These are phyloP conservation scores for Plantago coronopus DNA, from an alignment of 305 asterid genomes.

Conservation along the genomic window DNA sequence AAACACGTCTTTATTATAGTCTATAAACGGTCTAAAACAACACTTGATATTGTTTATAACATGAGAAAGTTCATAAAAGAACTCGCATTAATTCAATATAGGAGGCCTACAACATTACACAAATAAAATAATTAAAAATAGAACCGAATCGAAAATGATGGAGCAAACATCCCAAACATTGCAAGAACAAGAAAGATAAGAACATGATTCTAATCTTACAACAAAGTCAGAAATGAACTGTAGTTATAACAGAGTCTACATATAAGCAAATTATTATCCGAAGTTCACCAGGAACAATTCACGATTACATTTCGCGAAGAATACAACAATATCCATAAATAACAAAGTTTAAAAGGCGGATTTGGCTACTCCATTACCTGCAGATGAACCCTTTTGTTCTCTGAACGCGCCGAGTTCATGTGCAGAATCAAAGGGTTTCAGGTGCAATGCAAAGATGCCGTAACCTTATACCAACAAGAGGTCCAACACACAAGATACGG, in stretches of 20 bases:
- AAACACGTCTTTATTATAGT: too few species aligned
- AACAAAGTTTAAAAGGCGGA: background rate
- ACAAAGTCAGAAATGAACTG: too few species aligned
- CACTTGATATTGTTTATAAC: too few species aligned
- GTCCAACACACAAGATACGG: background rate
- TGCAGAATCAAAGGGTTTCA: background rate
- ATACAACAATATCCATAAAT: conserved; percentile 9
- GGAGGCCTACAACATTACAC: too few species aligned
- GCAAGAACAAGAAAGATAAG: too few species aligned
- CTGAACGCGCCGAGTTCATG: conserved; percentile 4
- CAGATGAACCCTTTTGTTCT: conserved; percentile 3
- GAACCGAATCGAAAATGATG: too few species aligned
- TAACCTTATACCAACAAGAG: background rate
- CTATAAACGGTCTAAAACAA: too few species aligned
- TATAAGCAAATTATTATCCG: background rate
- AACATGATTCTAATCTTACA: too few species aligned
- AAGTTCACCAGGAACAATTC: conserved; percentile 2
- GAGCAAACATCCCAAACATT: too few species aligned
- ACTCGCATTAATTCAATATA: too few species aligned
- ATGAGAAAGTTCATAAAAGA: too few species aligned
- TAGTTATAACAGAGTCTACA: background rate
- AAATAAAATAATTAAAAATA: too few species aligned
- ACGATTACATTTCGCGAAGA: background rate
- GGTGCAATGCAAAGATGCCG: background rate
- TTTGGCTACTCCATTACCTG: background rate